Evolutionary conservation across 139 green algal species (phyloP), one percentile per base, ranked within the genome.

Genomic region (Haematococcus sp.): DNA sequence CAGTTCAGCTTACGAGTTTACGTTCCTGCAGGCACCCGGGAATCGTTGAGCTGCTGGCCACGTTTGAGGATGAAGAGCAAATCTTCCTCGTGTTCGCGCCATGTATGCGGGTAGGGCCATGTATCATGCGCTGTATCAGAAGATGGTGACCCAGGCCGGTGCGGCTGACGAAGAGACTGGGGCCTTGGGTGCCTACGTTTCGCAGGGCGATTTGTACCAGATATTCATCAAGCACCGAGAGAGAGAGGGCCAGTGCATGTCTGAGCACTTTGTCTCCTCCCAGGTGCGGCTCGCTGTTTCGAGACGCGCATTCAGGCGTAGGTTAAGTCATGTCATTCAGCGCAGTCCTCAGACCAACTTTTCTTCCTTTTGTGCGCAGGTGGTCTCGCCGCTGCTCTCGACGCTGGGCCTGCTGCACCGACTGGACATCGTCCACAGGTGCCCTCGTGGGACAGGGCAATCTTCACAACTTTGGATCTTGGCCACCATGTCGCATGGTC

Each of bases 361-460:
- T n/a, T 32, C 17, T 35, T 25, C 55, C 34, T 60, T 66, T 13
- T 61, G 32, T 9, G 9, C 25, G 60, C 73, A 84, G 78, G 64
- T 88, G 22, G 54, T 86, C 22, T 40, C 33, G 61, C 83, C 83
- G 5, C 79, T 86, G 43, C 35, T 88, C 20, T 76, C 55, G 9
- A 83, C 84, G 23, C 74, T 90, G 32, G 64, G 74, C 27, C 81
- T 88, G 35, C 74, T 90, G 22, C 85, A 90, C 67, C 61, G 46
- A 20, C 44, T 76, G 11, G 68, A 81, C 68, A 83, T 92, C 49
- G 75, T 90, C 19, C 87, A 92, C 74, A 71, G 82, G 40, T 49
- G 40, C 11, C n/a, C n/a, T n/a, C n/a, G n/a, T n/a, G n/a, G n/a
- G n/a, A n/a, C n/a, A n/a, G n/a, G n/a, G n/a, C n/a, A n/a, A n/a